Conservation (phyloP, 352 stramenopile species). For the Phytophthora pini region DNA sequence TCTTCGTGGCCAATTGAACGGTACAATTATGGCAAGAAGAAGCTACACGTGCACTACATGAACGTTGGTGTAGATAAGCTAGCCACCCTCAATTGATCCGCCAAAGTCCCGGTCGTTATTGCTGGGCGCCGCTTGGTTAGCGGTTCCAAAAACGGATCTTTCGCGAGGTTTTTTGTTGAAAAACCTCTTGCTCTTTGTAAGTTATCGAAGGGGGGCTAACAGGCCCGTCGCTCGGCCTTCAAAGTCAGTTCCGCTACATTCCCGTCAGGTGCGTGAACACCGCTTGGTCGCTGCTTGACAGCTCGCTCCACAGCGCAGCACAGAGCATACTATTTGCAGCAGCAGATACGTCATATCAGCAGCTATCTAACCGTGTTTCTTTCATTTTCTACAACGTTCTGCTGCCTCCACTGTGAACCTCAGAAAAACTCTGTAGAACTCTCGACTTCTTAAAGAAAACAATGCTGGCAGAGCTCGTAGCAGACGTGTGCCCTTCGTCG, state of each 20-base stretch:
- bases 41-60: too few species aligned
- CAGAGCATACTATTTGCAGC: background rate
- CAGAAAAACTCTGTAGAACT: slow-evolving; percentile 28
- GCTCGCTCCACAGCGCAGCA: background rate
- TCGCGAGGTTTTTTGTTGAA: slow-evolving; percentile 31
- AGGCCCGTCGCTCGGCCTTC: slow-evolving; percentile 12
- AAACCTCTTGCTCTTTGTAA: slow-evolving; percentile 31
- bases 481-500: slow-evolving; percentile 97
- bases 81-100: background rate
- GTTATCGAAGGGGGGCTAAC: slow-evolving; percentile 15
- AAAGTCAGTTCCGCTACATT: slow-evolving; percentile 34
- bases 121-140: slow-evolving; percentile 10
- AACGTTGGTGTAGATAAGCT: background rate
- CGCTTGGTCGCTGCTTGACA: background rate
- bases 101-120: slow-evolving; percentile 8
- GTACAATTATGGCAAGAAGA: too few species aligned
- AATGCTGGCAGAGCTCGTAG: slow-evolving; percentile 66
- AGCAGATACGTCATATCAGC: background rate
- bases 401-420: background rate
- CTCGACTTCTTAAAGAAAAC: slow-evolving; percentile 12
- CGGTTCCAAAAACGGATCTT: slow-evolving; percentile 37
- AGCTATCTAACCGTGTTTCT: slow-evolving; percentile 18
- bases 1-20: too few species aligned
- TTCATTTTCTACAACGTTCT: background rate
- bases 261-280: slow-evolving; percentile 27